phyloP scores from a whole-genome alignment of 306 rosid genomes.

The Cotoneaster glaucophyllus region DNA sequence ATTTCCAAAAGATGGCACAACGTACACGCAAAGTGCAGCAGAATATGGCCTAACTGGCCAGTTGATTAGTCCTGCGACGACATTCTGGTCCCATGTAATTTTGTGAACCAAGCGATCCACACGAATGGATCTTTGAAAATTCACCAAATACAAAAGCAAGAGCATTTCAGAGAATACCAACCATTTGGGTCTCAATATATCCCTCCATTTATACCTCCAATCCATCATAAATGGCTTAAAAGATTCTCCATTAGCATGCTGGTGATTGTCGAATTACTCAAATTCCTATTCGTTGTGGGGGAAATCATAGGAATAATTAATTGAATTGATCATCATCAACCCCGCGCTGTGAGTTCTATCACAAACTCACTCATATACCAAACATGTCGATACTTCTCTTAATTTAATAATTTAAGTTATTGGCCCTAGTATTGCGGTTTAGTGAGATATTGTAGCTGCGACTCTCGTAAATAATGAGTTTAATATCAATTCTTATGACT shows the following conservation, averaged over 20 bases:
- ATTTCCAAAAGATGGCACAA: constrained; percentile 13
- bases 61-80: background rate
- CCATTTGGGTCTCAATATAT: background rate
- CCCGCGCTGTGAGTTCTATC: background rate
- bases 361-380: background rate
- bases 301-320: background rate
- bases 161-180: background rate
- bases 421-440: background rate
- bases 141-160: background rate
- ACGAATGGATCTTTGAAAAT: background rate
- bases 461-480: background rate
- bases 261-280: background rate
- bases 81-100: background rate
- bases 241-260: background rate
- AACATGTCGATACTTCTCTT: background rate
- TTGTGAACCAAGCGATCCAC: background rate
- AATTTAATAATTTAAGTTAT: background rate
- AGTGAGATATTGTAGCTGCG: background rate
- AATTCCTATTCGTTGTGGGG: background rate
- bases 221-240: background rate
- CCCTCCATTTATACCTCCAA: background rate
- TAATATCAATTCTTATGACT: too few species aligned
- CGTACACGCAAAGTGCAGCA: constrained; percentile 21
- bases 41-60: constrained; percentile 6
- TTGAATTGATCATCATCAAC: background rate